A percentile compares a stretch with the other conserved stretches of the same genome.
phyloP scores from a whole-genome alignment of 805 yeast species.

The Lipomyces sp. region DNA sequence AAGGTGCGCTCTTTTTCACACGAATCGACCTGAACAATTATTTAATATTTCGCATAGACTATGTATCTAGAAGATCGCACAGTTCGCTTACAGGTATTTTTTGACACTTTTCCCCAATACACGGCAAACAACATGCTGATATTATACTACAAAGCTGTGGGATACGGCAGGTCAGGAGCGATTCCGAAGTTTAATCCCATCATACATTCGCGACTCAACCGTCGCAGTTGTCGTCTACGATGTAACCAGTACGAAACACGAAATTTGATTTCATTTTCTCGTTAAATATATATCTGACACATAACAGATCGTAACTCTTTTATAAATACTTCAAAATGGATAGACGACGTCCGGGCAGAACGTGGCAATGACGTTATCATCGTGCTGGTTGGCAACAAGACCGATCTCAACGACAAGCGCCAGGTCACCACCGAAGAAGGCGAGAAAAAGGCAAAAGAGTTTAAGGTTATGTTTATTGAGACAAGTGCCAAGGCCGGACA shows the following conservation, averaged over 20 bases:
- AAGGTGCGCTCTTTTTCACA: conserved; percentile 49
- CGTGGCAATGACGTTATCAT: conserved; percentile 87
- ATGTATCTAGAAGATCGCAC: conserved; percentile 97
- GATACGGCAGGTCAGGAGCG: conserved; percentile 91
- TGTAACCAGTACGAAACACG: conserved; percentile 65
- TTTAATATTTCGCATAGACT: conserved; percentile 49
- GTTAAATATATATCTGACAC: conserved; percentile 43
- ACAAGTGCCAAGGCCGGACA: conserved; percentile 95
- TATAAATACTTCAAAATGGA: conserved; percentile 86
- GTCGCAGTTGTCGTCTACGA: conserved; percentile 98
- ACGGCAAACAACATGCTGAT: background rate
- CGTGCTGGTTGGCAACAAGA: conserved; percentile 91
- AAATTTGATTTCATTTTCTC: conserved; percentile 76
- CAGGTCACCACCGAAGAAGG: conserved; percentile 90
- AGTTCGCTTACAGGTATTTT: conserved; percentile 72
- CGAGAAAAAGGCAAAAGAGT: conserved; percentile 71
- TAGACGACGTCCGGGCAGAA: conserved; percentile 91
- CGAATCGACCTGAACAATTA: background rate
- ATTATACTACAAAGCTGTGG: conserved; percentile 61
- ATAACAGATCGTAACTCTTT: conserved; percentile 62
- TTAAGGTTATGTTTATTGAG: conserved; percentile 84
- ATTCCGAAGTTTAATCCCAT: conserved; percentile 91
- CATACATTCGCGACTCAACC: conserved; percentile 92
- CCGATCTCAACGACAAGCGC: conserved; percentile 79
- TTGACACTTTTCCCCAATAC: background rate